Base-by-base conservation (phyloP, 2,329 filamentous ascomycete species). In the Neoarthrinium moseri region DNA sequence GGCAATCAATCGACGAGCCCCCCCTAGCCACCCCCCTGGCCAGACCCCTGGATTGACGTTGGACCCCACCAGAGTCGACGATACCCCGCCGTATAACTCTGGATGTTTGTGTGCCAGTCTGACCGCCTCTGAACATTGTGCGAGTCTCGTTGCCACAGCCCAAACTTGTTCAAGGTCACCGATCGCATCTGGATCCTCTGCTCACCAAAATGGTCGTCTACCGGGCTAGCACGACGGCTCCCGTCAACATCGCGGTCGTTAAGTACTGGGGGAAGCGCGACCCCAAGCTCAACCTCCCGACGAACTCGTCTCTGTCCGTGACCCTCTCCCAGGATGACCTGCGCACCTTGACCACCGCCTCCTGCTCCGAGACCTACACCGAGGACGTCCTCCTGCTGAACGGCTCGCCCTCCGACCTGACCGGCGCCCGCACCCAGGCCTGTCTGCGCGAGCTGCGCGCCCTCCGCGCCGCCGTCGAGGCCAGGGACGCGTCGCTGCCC, bases 251-350 rank as follows among this genome's bases (percentile, higher is more conserved):
- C 65, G 92, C 92, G 55, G 91, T 97, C 47, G 94, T 97, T 73
- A 97, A 97, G 87, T 95, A 99, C 81, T 99, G 95, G 94, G 94
- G 95, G 59, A 99, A 99, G 74, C 89, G 94, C 52, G 91, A 97
- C 70, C 72, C 89, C 43, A 89, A 88, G 66, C 83, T 97, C 60
- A 99, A 99, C 71, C 87, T 97, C 46, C 94, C 94, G 27, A 97
- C 94, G 65, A 99, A 99, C 77, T 95, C 90, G 54, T 99, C 94
- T 55, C 84, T 99, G 63, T 96, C 90, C 52, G 92, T 99, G 48
- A 99, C 94, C 46, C 87, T 99, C 60, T 94, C 91, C 41, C 94
- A 99, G 72, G 78, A 82, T 67, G 92, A 96, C 64, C 84, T 99
- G 52, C 90, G 91, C 64, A 96, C 94, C 47, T 87, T 96, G 67